Conservation (phyloP, 805 yeast genomes). For the Yamadazyma kitorensis region DNA sequence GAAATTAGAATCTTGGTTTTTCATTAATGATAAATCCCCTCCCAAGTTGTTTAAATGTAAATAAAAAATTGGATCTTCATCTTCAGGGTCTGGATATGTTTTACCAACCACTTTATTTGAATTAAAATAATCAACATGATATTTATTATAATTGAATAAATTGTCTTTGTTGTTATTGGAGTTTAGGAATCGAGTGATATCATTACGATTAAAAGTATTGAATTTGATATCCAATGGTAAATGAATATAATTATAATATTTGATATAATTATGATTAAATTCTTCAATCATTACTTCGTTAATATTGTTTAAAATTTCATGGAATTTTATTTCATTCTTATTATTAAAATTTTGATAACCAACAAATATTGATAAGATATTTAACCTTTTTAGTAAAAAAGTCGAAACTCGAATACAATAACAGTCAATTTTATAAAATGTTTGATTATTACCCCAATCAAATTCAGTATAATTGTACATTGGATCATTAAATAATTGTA, state of each 20-base stretch:
- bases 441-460: background rate
- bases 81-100: background rate
- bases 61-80: slow-evolving; percentile 5
- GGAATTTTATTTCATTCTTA: slow-evolving; percentile 6
- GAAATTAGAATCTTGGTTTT: background rate
- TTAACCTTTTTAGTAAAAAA: slow-evolving; percentile 21
- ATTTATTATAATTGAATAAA: slow-evolving; percentile 13
- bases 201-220: slow-evolving; percentile 5
- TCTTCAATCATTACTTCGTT: slow-evolving; percentile 23
- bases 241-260: slow-evolving; percentile 18
- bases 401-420: slow-evolving; percentile 18
- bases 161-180: too few species aligned
- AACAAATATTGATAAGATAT: slow-evolving; percentile 15
- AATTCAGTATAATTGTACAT: slow-evolving; percentile 1
- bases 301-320: slow-evolving; percentile 8
- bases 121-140: slow-evolving; percentile 14
- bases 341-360: slow-evolving; percentile 15
- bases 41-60: slow-evolving; percentile 7
- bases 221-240: slow-evolving; percentile 14
- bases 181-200: background rate
- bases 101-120: background rate
- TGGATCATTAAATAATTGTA: slow-evolving; percentile 14
- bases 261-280: slow-evolving; percentile 14
- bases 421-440: slow-evolving; percentile 9
- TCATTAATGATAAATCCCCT: slow-evolving; percentile 4